Percentiles rank a stretch among this genome's conserved stretches.
Conservation (phyloP, 202 grass and related monocot species). For the Miscanthus sacchariflorus region DNA sequence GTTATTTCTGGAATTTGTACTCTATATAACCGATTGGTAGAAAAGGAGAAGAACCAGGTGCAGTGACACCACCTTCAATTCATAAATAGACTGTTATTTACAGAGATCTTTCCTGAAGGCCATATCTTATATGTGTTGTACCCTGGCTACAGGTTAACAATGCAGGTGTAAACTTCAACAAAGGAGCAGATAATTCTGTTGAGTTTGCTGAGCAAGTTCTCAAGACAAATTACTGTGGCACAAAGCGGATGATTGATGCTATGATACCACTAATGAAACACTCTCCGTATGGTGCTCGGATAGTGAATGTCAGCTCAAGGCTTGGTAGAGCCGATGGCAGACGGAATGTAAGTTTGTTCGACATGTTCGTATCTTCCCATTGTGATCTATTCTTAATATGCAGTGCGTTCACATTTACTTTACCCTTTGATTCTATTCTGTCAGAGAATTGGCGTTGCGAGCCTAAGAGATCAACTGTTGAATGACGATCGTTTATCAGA, state of each 20-base stretch:
- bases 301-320: slow-evolving; percentile 94
- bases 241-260: slow-evolving; percentile 70
- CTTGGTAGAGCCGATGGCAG: slow-evolving; percentile 82
- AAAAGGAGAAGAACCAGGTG: background rate
- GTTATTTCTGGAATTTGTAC: background rate
- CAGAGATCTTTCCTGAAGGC: background rate
- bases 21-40: background rate
- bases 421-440: background rate
- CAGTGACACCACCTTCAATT: background rate
- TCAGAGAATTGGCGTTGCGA: slow-evolving; percentile 69
- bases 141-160: slow-evolving; percentile 84
- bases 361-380: background rate
- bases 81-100: background rate
- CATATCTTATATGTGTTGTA: slow-evolving; percentile 3
- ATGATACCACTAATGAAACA: slow-evolving; percentile 72
- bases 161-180: slow-evolving; percentile 97
- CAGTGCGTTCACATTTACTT: background rate
- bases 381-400: background rate
- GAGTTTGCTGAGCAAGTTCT: slow-evolving; percentile 82
- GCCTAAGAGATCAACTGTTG: slow-evolving; percentile 64
- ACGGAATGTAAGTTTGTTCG: slow-evolving; percentile 60
- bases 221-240: slow-evolving; percentile 83
- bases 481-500: slow-evolving; percentile 70
- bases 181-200: slow-evolving; percentile 80
- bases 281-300: slow-evolving; percentile 67